Evolutionary conservation across 495 filamentous ascomycete species (phyloP).

Genomic region (Polyplosphaeria fusca): DNA sequence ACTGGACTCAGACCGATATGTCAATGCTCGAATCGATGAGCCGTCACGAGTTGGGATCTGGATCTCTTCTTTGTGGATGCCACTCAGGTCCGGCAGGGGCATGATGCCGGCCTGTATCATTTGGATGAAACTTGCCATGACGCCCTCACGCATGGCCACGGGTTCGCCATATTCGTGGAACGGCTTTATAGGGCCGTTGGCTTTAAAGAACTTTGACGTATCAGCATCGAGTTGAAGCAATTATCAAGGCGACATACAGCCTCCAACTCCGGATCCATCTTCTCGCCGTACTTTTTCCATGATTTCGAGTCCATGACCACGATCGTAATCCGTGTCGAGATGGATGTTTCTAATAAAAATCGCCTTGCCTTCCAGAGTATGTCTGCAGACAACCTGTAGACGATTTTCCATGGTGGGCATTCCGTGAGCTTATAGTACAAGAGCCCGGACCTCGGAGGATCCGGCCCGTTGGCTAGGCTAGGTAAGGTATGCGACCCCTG

Average conservation of each 20-base stretch:
- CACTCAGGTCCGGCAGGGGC: constrained; percentile 5
- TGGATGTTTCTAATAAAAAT: no score
- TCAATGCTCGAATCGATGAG: constrained; percentile 3
- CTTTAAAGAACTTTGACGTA: not conserved
- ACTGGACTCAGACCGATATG: constrained; percentile 35
- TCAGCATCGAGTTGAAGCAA: not conserved
- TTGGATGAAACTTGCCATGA: constrained; percentile 3
- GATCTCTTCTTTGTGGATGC: constrained; percentile 16
- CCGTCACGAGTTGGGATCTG: constrained; percentile 28
- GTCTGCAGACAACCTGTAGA: no score
- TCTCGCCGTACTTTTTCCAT: constrained; percentile 24
- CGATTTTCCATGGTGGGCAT: no score
- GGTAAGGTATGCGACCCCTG: no score
- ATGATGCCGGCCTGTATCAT: constrained; percentile 16
- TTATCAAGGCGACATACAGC: not conserved
- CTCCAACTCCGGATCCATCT: constrained; percentile 29
- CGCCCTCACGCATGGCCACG: not conserved
- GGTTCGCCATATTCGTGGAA: constrained; percentile 9
- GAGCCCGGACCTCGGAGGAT: no score
- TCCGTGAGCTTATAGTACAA: no score
- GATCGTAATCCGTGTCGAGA: no score
- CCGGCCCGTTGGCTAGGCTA: no score
- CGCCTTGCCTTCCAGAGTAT: no score
- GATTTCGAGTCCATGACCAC: constrained; percentile 25
- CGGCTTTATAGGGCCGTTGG: constrained; percentile 5